Evolutionary conservation across 2,329 filamentous ascomycete genomes (phyloP), one percentile per base, ranked within the genome.

Genomic region (Colletotrichum horii): DNA sequence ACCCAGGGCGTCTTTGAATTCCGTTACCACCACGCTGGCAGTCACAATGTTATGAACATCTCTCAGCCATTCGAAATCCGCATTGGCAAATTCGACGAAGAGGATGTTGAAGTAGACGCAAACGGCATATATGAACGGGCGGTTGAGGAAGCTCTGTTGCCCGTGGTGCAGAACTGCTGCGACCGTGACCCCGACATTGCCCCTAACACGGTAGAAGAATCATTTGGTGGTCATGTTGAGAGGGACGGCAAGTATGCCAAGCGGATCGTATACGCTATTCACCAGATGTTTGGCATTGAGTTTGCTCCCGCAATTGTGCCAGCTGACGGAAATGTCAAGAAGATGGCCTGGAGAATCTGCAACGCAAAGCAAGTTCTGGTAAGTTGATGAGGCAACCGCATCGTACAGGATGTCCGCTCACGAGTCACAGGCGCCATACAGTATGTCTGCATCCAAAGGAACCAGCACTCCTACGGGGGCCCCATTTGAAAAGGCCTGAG

Each of bases 201-300:
- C 2, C 97, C 96, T 0, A 92, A 91, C 72, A 93, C 91, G 4
- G 89, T 92, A 0, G 94, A 96, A 12, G 96, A 98, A 82, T 88
- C 91, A 4, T 99, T 98, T 83, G 97, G 97, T 1, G 92, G 92
- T 64, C 89, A 96, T 55, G 94, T 98, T 3, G 96, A 98, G 81
- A 89, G 96, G 28, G 94, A 98, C 79, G 92, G 93, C 77, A 98
- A 98, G 84, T 98, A 96, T 80, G 94, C 96, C 1, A 95, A 93
- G 84, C 89, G 97, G 56, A 94, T 98, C 14, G 96, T 98, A 1
- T 98, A 98, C 83, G 97, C 96, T 6, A 95, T 99, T 32, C 94
- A 95, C 78, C 94, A 98, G 83, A 98, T 98, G 96, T 97, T 99
- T 83, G 97, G 96, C 67, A 94, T 99, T 76, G 97, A 99, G 83